Base-by-base conservation (phyloP, 306 rosid species). In the Inga oerstediana region DNA sequence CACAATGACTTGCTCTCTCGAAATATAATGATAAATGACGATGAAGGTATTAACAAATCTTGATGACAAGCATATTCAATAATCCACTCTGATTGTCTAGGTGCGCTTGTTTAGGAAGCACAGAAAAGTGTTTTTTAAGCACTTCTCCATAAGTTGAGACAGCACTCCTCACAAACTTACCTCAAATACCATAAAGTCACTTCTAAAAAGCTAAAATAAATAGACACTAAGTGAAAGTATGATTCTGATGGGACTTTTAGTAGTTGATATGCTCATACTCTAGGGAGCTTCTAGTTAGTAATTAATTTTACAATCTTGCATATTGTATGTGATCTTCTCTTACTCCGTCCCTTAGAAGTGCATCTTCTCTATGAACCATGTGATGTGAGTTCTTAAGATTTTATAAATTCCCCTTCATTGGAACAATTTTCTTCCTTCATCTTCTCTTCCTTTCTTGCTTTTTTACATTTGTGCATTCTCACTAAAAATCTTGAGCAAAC, bases 1-100 rank as follows among this genome's bases (percentile, higher is more conserved):
- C 98, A 96, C 88, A 94, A 94, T 82, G 98, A 96, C 89, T 88
- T 96, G 86, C 97, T 96, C 52, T 91, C 98, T 74, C 98, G 97
- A 88, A 96, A 96, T 87, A 82, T 96, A 80, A 96, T 96, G 99
- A 81, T 91, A 43, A 94, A 89, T 87, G 88, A 89, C 32, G 93
- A 92, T 84, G 91, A 95, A 94, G 99, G 99, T 94, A 93, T 84
- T 46, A 24, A 41, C 80, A 75, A 77, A 39, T 73, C 78, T 64
- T 77, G 54, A 56, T 49, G 76, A 75, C 54, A 72, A n/a, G 56
- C 76, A 24, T 14, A 45, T 44, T 44, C 59, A 44, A 44, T 9
- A 51, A 8, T 72, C 22, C 58, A 45, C 39, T 46, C 49, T 69
- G n/a, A 45, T 24, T 72, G 59, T 13, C 2, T 46, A 1, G 41